These are phyloP conservation scores for Santalum album DNA, from an alignment of 164 flowering plant genomes.

Conservation along the genomic window DNA sequence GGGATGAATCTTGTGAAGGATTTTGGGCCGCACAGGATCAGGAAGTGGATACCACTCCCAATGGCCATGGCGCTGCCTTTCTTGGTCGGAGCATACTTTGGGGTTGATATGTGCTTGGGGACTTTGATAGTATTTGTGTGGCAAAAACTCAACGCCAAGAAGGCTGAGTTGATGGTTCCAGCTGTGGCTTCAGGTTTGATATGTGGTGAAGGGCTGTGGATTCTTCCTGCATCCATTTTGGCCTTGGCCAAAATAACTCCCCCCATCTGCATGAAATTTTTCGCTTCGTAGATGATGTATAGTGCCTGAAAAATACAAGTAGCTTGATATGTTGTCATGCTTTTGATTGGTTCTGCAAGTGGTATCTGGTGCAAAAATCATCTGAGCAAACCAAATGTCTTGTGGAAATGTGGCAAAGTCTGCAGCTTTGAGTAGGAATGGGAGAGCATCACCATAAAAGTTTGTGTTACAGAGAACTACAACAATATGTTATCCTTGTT, in stretches of 20 bases:
- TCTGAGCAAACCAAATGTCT: too few species aligned
- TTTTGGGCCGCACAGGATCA: conserved; percentile 22
- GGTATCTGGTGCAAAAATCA: too few species aligned
- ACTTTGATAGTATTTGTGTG: conserved; percentile 42
- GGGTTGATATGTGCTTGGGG: conserved; percentile 57
- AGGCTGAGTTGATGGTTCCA: conserved; percentile 54
- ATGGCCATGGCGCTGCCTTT: conserved; percentile 61
- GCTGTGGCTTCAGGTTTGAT: conserved; percentile 66
- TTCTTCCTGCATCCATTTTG: conserved; percentile 43
- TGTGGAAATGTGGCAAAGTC: too few species aligned
- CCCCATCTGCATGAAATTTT: conserved; percentile 55
- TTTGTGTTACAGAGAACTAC: too few species aligned
- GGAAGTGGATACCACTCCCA: conserved; percentile 54
- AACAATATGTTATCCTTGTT: too few species aligned
- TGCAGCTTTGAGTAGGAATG: too few species aligned
- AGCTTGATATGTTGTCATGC: too few species aligned
- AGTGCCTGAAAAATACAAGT: too few species aligned
- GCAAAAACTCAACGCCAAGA: conserved; percentile 32
- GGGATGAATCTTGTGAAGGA: conserved; percentile 35
- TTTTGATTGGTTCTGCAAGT: too few species aligned
- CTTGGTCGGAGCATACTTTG: conserved; percentile 47
- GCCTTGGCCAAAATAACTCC: conserved; percentile 45
- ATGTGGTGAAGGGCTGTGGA: conserved; percentile 64
- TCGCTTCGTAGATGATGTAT: not conserved
- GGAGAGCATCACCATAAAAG: too few species aligned